Evolutionary conservation across 768 basidiomycete species (phyloP), one percentile per base, ranked within the genome.

Genomic region (Amanita molliuscula): DNA sequence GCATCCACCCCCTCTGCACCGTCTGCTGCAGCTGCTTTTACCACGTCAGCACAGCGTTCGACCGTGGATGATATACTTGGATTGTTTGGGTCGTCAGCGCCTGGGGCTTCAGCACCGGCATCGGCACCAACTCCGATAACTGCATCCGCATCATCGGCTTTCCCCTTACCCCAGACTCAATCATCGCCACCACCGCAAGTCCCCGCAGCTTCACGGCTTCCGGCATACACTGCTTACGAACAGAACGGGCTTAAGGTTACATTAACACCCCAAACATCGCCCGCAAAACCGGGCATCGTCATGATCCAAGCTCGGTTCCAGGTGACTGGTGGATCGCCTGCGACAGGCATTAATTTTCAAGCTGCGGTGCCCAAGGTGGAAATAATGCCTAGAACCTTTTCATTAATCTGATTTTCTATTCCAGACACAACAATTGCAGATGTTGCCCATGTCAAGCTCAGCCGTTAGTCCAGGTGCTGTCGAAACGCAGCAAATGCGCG

Each of bases 401-500:
- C 52, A 15, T 23, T 8, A 49, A 10, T 42, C 20, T 43, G 34
- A 25, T 33, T 25, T 15, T 34, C 43, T 28, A 50, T 41, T 50
- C 2, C 60, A 98, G 91, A 88, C 93, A 0, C 94, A 96, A 67
- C 93, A 96, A 63, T 65, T 99, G 50, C 94, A 97, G 64, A 99
- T 99, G 95, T 74, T 92, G 51, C 91, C 95, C 5, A 97, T 98
- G 87, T 92, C 92, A 4, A 92, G 84, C 64, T 73, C 84, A 9
- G 84, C 79, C 47, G 75, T 99, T 37, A 69, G 67, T 29, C 83
- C 89, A 0, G 90, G 92, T 1, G 69, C 80, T 7, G 77, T 79
- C 13, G 95, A 98, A 65, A 95, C 93, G 8, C 96, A 98, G 62
- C 91, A 95, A 62, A 86, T 99, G 88, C 79, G 92, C 8, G 81